Evolutionary conservation across 2,329 filamentous ascomycete species (phyloP), one percentile per base, ranked within the genome.

Genomic region (Clonostachys rosea): DNA sequence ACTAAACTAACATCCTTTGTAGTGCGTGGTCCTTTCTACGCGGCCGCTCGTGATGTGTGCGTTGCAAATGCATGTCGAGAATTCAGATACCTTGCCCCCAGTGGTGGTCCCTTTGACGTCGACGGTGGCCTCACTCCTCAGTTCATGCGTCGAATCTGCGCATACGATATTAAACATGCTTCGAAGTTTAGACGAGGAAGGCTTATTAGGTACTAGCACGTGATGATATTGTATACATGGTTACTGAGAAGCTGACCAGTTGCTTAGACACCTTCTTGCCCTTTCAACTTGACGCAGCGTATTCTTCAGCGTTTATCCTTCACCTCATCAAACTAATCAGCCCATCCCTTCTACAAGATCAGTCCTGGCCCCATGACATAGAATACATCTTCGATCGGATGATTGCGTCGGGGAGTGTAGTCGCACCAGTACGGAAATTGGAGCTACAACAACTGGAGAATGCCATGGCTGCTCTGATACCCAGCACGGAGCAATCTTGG

Each of bases 261-360:
- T 54, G 6, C 52, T 56, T 35, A 47, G 63, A 66, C 36, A 62
- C 66, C 2, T 70, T 70, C 11, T 20, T 70, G 2, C 67, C 67
- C 0, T 70, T 70, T 12, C 67, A 70, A 40, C 59, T 70, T 11
- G 67, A 70, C 48, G 66, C 68, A 36, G 66, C 68, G 6, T 70
- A 65, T 8, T 69, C 67, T 1, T 70, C 67, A 2, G 64, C 66
- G 0, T 69, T 70, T 35, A 58, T 70, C 2, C 59, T 70, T 3
- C 61, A 67, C 14, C 54, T 70, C 0, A 61, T 70, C 5, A 56
- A 54, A 2, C 51, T 58, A 2, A 56, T 62, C 6, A 62, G 59
- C n/a, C 67, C 67, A 1, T 59, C 58, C 0, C 54, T 70, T 2
- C 58, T 70, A 0, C 57, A 59, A 1, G 63, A 65, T 17, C 53